Base-by-base conservation (phyloP, 75 land plant genomes). In the Pseudotsuga menziesii region DNA sequence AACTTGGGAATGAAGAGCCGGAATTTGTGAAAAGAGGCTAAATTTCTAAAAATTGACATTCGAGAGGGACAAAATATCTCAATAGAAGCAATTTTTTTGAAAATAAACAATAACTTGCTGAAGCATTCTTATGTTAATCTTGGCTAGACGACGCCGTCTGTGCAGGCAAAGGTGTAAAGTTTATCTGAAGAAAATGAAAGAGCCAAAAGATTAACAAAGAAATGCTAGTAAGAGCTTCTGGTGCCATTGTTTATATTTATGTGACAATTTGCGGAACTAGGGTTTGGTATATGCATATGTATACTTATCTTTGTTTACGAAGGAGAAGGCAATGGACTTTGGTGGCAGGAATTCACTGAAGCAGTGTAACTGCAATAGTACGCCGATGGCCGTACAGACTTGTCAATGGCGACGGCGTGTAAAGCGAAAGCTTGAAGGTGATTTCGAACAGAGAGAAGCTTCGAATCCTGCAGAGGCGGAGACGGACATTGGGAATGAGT, bases 401-500 rank as follows among this genome's bases (percentile, higher is more conserved):
- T 25, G 29, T 54, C 16, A 55, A 57, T 74, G 75, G 75, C 16
- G 62, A 26, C 75, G 75, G 17, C 58, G 58, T 16, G 29, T 74
- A 16, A 74, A 74, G 23, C 26, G 75, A 19, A 74, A 74, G 75
- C 61, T 29, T 55, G 75, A 74, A 74, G 35, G 23, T 6, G 29
- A 17, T 32, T 25, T 54, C 8, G 75, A 74, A 74, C 41, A 3
- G 22, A 56, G 5, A 36, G 57, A 54, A n/a, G 72, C 27, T 61
- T 61, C 39, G 32, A 17, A 14, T 8, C 29, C 29, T 44, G 85
- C 84, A 0, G 82, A 85, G 17, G 89, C 83, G 27, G 79, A 85
- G 13, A 27, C 20, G 75, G 75, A 77, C 26, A 20, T 25, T 4
- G 26, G 36, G 72, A 77, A 48, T 29, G 78, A 77, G 75, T 22